phyloP scores from a whole-genome alignment of 2,329 filamentous ascomycete genomes.

The Pseudocercospora pini-densiflorae region DNA sequence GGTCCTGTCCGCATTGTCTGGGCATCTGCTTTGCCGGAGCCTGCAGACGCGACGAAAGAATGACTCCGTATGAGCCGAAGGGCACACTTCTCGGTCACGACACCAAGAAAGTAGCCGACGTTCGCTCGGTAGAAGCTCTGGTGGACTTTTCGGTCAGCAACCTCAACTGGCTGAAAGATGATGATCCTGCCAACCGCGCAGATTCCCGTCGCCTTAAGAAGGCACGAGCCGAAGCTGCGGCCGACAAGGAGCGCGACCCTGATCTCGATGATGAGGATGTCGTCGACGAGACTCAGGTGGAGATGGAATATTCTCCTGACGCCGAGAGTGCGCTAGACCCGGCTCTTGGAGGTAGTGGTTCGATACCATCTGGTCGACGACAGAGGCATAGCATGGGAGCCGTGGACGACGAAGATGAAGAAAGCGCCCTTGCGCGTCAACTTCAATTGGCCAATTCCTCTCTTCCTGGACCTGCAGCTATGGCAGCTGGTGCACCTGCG shows the following conservation, averaged over 20 bases:
- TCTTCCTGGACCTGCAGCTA: slow-evolving; percentile 36
- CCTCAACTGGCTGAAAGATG: slow-evolving; percentile 75
- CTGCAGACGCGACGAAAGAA: slow-evolving; percentile 72
- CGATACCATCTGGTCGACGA: slow-evolving; percentile 15
- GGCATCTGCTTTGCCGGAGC: slow-evolving; percentile 84
- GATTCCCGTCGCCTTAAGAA: slow-evolving; percentile 45
- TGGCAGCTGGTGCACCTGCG: slow-evolving; percentile 34
- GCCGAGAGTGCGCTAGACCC: slow-evolving; percentile 41
- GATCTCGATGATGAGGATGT: slow-evolving; percentile 46
- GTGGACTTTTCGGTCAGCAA: slow-evolving; percentile 93
- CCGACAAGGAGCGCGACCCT: slow-evolving; percentile 53
- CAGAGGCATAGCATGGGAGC: slow-evolving; percentile 23
- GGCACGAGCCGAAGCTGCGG: slow-evolving; percentile 59
- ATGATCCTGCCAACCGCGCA: slow-evolving; percentile 41
- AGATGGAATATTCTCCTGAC: slow-evolving; percentile 49
- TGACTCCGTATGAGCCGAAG: slow-evolving; percentile 81
- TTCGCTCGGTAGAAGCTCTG: slow-evolving; percentile 84
- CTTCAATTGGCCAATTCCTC: slow-evolving; percentile 38
- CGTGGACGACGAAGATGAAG: slow-evolving; percentile 30
- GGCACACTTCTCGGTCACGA: slow-evolving; percentile 89
- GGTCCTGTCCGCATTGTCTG: slow-evolving; percentile 87
- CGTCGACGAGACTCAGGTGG: slow-evolving; percentile 42
- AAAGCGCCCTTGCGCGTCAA: slow-evolving; percentile 34
- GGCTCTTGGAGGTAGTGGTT: slow-evolving; percentile 32
- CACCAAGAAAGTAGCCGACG: slow-evolving; percentile 86